Conservation (phyloP, 805 yeast species). For the Starmerella vaccinii region DNA sequence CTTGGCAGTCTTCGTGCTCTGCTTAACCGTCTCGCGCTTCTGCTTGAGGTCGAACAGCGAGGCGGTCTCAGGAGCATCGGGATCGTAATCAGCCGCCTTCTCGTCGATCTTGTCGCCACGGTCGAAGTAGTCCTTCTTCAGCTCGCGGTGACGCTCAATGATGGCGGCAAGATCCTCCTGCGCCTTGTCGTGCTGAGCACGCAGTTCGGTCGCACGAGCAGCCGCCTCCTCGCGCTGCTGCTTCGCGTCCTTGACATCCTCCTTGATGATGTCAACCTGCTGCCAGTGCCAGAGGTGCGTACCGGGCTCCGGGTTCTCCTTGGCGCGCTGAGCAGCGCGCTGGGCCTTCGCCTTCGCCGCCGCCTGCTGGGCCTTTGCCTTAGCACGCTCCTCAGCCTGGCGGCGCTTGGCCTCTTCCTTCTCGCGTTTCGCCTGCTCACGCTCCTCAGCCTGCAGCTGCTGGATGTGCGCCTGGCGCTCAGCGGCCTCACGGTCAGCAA, state of each 20-base stretch:
- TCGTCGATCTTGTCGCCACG: constrained; percentile 21
- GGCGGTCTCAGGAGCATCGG: constrained; percentile 25
- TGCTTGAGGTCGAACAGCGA: constrained; percentile 46
- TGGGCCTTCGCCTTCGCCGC: constrained; percentile 21
- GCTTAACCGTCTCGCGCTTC: constrained; percentile 26
- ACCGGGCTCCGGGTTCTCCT: constrained; percentile 19
- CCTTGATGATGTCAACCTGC: constrained; percentile 23
- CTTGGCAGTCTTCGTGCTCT: constrained; percentile 19
- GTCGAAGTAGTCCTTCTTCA: constrained; percentile 23
- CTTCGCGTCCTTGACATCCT: constrained; percentile 25
- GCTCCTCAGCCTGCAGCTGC: constrained; percentile 18
- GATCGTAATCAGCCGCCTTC: constrained; percentile 26
- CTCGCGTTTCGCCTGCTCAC: constrained; percentile 17
- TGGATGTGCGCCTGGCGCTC: constrained; percentile 37
- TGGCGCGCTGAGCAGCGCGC: constrained; percentile 19
- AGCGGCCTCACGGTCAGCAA: constrained; percentile 39
- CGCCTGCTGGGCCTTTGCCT: constrained; percentile 12
- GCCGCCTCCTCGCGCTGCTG: constrained; percentile 17
- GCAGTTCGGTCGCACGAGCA: constrained; percentile 17
- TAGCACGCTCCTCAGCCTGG: constrained; percentile 21
- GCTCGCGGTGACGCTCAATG: constrained; percentile 23
- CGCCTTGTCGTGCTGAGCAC: constrained; percentile 20
- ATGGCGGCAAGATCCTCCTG: constrained; percentile 24
- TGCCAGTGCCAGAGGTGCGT: constrained; percentile 22
- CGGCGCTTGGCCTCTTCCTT: constrained; percentile 32